A percentile compares a stretch with the other conserved stretches of the same genome.
phyloP scores from a whole-genome alignment of 2,329 filamentous ascomycete species.

The Zalaria obscura region DNA sequence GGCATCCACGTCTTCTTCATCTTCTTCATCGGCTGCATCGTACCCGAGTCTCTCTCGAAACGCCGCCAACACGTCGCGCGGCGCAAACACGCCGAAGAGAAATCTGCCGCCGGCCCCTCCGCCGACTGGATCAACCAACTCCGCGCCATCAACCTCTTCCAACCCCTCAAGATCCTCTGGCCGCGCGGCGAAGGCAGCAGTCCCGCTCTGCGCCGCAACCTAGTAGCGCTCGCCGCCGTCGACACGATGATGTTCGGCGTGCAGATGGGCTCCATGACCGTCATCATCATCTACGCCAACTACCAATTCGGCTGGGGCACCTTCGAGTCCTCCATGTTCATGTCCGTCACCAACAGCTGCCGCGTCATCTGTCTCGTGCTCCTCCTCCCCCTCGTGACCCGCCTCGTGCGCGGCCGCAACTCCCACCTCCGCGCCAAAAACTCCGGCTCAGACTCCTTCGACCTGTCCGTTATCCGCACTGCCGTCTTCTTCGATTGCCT shows the following conservation, averaged over 20 bases:
- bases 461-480: conserved; percentile 61
- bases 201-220: conserved; percentile 55
- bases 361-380: conserved; percentile 64
- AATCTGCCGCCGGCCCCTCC: conserved; percentile 18
- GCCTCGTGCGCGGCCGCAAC: conserved; percentile 52
- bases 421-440: conserved; percentile 35
- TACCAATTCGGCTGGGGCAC: conserved; percentile 72
- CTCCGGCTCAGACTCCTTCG: conserved; percentile 60
- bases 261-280: conserved; percentile 65
- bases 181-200: conserved; percentile 53
- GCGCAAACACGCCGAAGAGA: conserved; percentile 44
- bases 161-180: conserved; percentile 63
- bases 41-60: conserved; percentile 75
- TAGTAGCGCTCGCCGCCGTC: conserved; percentile 65
- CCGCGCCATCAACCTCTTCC: conserved; percentile 49
- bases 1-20: conserved; percentile 63
- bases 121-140: conserved; percentile 30
- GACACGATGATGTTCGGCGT: conserved; percentile 74
- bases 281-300: conserved; percentile 72
- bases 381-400: conserved; percentile 63
- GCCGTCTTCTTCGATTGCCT: conserved; percentile 64
- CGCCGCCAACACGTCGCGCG: conserved; percentile 56
- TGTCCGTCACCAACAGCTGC: conserved; percentile 63
- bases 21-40: conserved; percentile 50
- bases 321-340: conserved; percentile 64